Evolutionary conservation across 306 rosid species (phyloP).

Genomic region (Cucumis melo): DNA sequence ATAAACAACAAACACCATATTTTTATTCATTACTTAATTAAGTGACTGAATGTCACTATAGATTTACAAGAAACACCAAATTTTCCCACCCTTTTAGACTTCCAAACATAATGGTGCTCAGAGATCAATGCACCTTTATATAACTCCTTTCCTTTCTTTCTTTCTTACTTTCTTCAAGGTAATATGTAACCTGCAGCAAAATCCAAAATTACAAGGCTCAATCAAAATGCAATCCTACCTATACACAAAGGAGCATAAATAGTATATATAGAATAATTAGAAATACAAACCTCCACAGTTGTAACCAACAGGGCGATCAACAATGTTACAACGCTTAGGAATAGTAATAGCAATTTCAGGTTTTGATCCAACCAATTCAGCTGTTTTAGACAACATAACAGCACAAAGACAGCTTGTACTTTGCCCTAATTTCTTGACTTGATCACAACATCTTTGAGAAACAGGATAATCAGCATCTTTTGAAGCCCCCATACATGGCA

Average conservation of each 20-base stretch:
- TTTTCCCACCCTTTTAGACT: background rate
- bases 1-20: background rate
- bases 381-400: slow-evolving; percentile 31
- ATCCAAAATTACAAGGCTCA: background rate
- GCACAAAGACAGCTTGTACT: slow-evolving; percentile 39
- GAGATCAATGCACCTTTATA: background rate
- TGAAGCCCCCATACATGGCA: slow-evolving; percentile 34
- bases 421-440: slow-evolving; percentile 26
- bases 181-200: background rate
- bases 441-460: slow-evolving; percentile 33
- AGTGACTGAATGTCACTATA: background rate
- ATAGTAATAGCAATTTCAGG: slow-evolving; percentile 37
- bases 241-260: too few species aligned
- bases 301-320: slow-evolving; percentile 31
- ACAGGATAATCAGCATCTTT: slow-evolving; percentile 17
- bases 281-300: slow-evolving; percentile 29
- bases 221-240: too few species aligned
- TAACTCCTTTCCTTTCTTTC: background rate
- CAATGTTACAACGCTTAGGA: slow-evolving; percentile 37
- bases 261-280: too few species aligned
- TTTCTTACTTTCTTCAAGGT: background rate
- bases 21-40: background rate
- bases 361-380: slow-evolving; percentile 22
- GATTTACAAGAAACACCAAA: background rate
- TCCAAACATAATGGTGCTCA: background rate